Base-by-base conservation (phyloP, 176 grass and related monocot species). In the Bolboschoenus planiculmis region DNA sequence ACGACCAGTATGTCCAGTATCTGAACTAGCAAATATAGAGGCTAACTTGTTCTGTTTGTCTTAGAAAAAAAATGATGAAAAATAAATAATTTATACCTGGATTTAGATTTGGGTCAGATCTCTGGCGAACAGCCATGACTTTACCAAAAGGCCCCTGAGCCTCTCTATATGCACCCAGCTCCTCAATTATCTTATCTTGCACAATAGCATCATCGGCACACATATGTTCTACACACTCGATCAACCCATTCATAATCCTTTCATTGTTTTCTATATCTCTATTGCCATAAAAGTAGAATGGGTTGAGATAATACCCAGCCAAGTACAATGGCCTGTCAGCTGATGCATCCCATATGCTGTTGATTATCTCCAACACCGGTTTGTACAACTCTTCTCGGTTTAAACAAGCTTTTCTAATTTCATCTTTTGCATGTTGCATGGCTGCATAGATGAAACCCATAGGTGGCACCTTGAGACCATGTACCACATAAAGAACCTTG, bases 371-470 rank as follows among this genome's bases (percentile, higher is more conserved):
- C 67, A 72, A 13, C 39, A 72, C 67, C 4, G 10, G 67, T 7
- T 46, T 26, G 21, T 72, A 72, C 67, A 72, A 72, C 67, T 44
- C 21, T 10, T 44, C 67, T 72, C 21, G 67, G 9, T 72, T 72
- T 27, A 72, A 72, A 23, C 67, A 72, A 26, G 39, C n/a, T 24
- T 72, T 72, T 13, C 13, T 72, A 24, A 46, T 72, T 44, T 72
- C 37, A 72, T 46, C 67, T 46, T 26, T 44, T 27, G 67, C 39
- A 11, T 72, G 67, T 43, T 44, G 21, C 67, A 72, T 46, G n/a
- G 67, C 39, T 26, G 37, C 67, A 72, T 72, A 72, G 67, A 72
- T 24, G 67, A 46, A 72, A 72, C 67, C 67, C 39, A 72, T 72
- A 1, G 37, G 39, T 46, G 67, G 10, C 39, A 72, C 40, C 39